Evolutionary conservation across 2,329 filamentous ascomycete genomes (phyloP), one percentile per base, ranked within the genome.

Genomic region (Aspergillus thermomutatus): DNA sequence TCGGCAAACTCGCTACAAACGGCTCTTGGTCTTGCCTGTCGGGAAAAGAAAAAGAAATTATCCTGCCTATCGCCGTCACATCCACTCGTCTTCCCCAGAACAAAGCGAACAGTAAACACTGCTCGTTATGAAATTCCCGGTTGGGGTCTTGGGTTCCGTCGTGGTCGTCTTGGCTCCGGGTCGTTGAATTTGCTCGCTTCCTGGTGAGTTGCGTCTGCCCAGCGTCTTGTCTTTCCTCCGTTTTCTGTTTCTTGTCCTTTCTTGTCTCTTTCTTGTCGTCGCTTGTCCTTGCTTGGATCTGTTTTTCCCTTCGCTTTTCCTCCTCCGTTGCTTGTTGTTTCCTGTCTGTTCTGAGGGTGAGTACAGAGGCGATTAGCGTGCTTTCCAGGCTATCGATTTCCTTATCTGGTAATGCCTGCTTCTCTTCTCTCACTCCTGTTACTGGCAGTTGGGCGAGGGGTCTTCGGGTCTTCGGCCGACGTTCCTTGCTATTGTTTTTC

Each of bases 111-210:
- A 50, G 26, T 21, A 10, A 23, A 23, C 28, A 37, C 21, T 26
- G 19, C 4, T 46, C 23, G 23, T 46, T 23, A 46, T 46, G 43
- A 46, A 26, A 14, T 46, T 26, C 43, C 23, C 23, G 21, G 21
- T 26, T 46, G 28, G 49, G 49, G 52, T 57, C 59, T 49, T 43
- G 47, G 37, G 27, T 19, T 25, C 43, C 43, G 43, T 31, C 41
- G 49, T 50, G 40, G 52, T 52, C 31, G 60, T 63, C 58, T 60
- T 62, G 55, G 49, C 56, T 54, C 50, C 54, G 50, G 47, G 47
- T 52, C 55, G 54, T 52, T 55, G 57, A 58, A 50, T 57, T 60
- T 59, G 60, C 40, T 56, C 49, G 51, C 47, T 58, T 47, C 23
- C 10, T 46, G 43, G 49, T 45, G 41, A 57, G 43, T 55, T 47